Percentiles rank a stretch among this genome's conserved stretches.
phyloP scores from a whole-genome alignment of 257 asterid genomes.

The Solanum chiquidenum region DNA sequence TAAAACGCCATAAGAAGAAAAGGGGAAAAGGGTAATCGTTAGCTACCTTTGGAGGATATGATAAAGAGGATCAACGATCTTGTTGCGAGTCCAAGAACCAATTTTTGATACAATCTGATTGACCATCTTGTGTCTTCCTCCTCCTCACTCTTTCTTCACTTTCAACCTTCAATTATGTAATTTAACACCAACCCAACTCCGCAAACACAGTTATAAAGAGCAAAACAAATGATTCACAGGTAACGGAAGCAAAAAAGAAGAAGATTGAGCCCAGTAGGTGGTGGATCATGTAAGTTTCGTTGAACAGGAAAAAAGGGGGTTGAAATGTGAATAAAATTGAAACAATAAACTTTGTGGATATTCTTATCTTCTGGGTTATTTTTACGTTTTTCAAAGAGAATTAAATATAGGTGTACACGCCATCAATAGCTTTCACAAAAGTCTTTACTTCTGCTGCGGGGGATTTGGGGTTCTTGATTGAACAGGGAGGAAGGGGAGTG shows the following conservation, averaged over 20 bases:
- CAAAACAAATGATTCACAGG: not conserved
- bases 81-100: conserved; percentile 49
- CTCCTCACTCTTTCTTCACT: not conserved
- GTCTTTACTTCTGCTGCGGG: not conserved
- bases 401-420: not conserved
- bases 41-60: conserved; percentile 65
- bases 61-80: conserved; percentile 66
- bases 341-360: not conserved
- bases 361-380: not conserved
- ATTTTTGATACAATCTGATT: conserved; percentile 30
- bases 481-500: not conserved
- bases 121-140: not conserved
- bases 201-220: not conserved
- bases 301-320: not conserved
- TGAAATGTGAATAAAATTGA: not conserved
- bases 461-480: not conserved
- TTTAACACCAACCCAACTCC: not conserved
- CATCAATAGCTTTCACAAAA: not conserved
- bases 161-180: not conserved
- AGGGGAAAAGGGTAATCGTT: not conserved
- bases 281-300: not conserved
- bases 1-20: not conserved
- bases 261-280: not conserved
- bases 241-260: too few relatives aligned
- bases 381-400: not conserved